Base-by-base conservation (phyloP, 768 basidiomycete species). In the Leccinum sublutescens region DNA sequence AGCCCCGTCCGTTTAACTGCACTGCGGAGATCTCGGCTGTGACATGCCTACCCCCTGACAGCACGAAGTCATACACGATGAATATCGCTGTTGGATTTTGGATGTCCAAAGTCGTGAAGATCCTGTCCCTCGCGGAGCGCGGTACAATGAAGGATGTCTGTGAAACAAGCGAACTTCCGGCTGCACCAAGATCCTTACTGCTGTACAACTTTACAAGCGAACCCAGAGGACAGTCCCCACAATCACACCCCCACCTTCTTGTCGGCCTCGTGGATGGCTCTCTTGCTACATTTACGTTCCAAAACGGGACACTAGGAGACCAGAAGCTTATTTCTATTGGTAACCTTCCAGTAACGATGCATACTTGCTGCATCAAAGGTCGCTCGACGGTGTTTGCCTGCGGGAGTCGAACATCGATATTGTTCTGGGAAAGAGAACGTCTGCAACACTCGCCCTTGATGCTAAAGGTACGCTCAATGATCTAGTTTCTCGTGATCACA, bases 231-330 rank as follows among this genome's bases (percentile, higher is more conserved):
- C 77, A 68, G 70, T 66, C 63, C 47, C 62, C 45, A 62, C 80
- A 71, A 64, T 76, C 57, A 73, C 80, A 68, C 65, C 84, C 76
- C 1, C 82, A 87, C 61, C 76, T 95, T 9, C 76, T 96, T 31
- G 83, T 83, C 17, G 93, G 93, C 3, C 77, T 93, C 10, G 84
- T 80, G 3, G 85, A 96, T 68, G 94, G 94, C 2, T 84, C 84
- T 15, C 76, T 94, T 27, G 81, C 83, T 4, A 77, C 82, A 11
- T 84, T 83, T 64, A 58, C 74, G 0, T 85, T 87, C 71, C 68
- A 68, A 56, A 78, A 81, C 48, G 66, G 66, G 15, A 57, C 56
- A 10, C 57, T 82, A 8, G 69, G 68, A 27, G 83, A 87, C 54
- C 75, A 78, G 67, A 92, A 87, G 66, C 66, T 83, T 15, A 76